Percentiles rank a stretch among this genome's conserved stretches.
These are phyloP conservation scores for Pythium chondricola DNA, from an alignment of 352 stramenopile species.

Conservation along the genomic window DNA sequence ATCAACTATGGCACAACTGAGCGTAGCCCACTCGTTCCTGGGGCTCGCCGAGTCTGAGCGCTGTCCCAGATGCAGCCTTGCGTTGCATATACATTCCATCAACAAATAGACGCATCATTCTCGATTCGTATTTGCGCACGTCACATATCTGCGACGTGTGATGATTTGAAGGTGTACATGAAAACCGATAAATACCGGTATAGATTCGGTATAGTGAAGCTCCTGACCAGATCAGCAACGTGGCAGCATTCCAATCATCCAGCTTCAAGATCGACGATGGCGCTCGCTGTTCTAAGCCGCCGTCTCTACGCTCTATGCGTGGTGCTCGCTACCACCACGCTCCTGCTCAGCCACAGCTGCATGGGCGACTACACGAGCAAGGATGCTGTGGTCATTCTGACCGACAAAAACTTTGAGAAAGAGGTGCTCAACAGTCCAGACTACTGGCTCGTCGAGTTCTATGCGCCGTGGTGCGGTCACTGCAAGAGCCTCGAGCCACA, in stretches of 20 bases:
- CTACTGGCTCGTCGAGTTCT: constrained; percentile 93
- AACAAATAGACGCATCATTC: too few relatives aligned
- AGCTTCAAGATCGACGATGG: too few relatives aligned
- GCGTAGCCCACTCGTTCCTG: constrained; percentile 10
- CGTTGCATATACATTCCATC: too few relatives aligned
- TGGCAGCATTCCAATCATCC: constrained; percentile 6
- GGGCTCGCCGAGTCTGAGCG: constrained; percentile 4
- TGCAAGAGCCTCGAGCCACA: constrained; percentile 88
- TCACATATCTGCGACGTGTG: not conserved
- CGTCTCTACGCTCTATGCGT: not conserved
- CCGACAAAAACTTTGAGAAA: constrained; percentile 80
- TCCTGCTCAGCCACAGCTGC: constrained; percentile 3
- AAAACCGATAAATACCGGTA: constrained; percentile 3
- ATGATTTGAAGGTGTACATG: not conserved
- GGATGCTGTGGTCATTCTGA: constrained; percentile 63
- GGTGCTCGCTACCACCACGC: not conserved
- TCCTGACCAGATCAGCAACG: constrained; percentile 1
- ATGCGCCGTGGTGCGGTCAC: constrained; percentile 91
- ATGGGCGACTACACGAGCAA: constrained; percentile 39
- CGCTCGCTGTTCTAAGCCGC: constrained; percentile 4
- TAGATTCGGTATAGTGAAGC: not conserved
- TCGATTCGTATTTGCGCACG: too few relatives aligned
- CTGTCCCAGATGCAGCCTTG: too few relatives aligned
- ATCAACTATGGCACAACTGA: constrained; percentile 43
- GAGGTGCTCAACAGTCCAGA: constrained; percentile 70